phyloP scores from a whole-genome alignment of 257 asterid species.

The Solanum sparsipilum region DNA sequence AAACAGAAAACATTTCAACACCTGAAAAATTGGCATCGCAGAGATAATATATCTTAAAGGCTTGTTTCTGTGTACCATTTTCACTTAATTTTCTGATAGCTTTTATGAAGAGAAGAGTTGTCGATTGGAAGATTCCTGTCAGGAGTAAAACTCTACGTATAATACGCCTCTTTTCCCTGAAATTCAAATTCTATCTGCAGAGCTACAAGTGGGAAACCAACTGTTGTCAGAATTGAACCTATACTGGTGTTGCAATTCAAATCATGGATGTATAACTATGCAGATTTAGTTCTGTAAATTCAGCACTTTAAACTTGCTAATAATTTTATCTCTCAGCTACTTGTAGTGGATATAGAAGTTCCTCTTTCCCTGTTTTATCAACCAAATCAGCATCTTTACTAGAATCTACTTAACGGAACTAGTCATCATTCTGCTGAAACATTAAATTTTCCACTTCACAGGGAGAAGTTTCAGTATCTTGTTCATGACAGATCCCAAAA shows the following conservation, averaged over 20 bases:
- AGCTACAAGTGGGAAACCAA: background rate
- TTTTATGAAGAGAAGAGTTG: background rate
- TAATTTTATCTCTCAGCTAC: background rate
- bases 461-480: too few species aligned
- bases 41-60: background rate
- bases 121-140: background rate
- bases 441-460: too few species aligned
- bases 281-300: background rate
- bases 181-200: background rate
- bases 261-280: background rate
- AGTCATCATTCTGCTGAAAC: too few species aligned
- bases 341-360: too few species aligned
- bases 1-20: conserved; percentile 61
- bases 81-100: conserved; percentile 4
- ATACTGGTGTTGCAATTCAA: background rate
- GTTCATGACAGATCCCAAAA: too few species aligned
- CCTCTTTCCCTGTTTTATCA: too few species aligned
- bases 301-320: background rate
- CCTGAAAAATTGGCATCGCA: conserved; percentile 57
- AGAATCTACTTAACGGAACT: too few species aligned
- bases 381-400: too few species aligned
- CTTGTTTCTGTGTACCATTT: background rate
- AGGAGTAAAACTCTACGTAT: background rate
- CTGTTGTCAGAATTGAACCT: background rate
- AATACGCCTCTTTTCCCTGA: background rate